Evolutionary conservation across 306 rosid genomes (phyloP).

Genomic region (Vicia villosa): DNA sequence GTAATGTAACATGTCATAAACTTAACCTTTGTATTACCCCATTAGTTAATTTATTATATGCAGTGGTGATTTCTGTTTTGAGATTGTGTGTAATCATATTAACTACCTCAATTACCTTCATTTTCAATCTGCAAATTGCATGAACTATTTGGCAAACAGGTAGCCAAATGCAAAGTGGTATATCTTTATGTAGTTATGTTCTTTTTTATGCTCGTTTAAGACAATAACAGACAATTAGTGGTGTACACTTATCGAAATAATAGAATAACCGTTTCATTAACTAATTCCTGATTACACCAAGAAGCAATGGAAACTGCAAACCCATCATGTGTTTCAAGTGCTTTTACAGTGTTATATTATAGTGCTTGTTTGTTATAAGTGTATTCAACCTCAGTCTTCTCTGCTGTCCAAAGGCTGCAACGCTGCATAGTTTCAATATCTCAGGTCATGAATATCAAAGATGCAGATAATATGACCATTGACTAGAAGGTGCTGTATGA

Average conservation of each 20-base stretch:
- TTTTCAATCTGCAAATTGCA: conserved; percentile 15
- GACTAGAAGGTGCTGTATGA: neutral
- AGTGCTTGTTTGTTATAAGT: neutral
- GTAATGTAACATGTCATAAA: conserved; percentile 21
- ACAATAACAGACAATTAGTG: neutral
- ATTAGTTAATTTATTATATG: neutral
- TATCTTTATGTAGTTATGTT: conserved; percentile 3
- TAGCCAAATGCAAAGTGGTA: neutral
- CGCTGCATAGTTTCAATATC: neutral
- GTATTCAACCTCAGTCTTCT: neutral
- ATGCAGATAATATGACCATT: neutral
- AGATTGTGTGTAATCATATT: neutral
- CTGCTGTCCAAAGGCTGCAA: neutral
- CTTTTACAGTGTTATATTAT: neutral
- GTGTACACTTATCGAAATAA: neutral
- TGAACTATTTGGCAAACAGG: conserved; percentile 14
- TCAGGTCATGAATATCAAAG: neutral
- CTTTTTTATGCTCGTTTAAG: neutral
- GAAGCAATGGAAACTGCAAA: neutral
- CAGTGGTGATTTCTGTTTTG: conserved; percentile 15
- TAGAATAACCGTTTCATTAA: neutral
- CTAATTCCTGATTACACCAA: neutral
- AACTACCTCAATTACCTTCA: conserved; percentile 6
- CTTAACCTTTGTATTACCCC: conserved; percentile 14
- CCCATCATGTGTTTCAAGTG: neutral